Conservation (phyloP, 352 stramenopile species). For the Globisporangium acanthophoron region DNA sequence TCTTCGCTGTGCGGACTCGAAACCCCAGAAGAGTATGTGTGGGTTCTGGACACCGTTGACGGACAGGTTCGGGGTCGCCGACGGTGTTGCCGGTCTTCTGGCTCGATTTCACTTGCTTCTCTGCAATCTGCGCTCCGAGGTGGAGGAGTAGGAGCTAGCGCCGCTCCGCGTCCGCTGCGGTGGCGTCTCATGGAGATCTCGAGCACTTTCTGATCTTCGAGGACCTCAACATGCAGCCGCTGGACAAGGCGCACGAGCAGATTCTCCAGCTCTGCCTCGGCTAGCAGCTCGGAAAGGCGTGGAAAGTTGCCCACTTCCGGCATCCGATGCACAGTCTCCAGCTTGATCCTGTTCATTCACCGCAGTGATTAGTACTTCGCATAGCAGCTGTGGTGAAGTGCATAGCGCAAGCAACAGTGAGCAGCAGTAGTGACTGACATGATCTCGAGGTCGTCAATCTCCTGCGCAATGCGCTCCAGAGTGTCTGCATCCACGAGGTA, state of each 20-base stretch:
- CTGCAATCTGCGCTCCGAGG: not conserved
- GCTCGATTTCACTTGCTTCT: not conserved
- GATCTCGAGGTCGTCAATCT: slow-evolving; percentile 63
- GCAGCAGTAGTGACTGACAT: slow-evolving; percentile 33
- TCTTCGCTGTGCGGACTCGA: not conserved
- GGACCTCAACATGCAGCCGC: slow-evolving; percentile 37
- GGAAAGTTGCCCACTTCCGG: slow-evolving; percentile 51
- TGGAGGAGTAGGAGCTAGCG: not conserved
- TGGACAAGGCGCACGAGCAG: slow-evolving; percentile 58
- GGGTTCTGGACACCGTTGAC: slow-evolving; percentile 34
- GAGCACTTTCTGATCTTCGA: slow-evolving; percentile 20
- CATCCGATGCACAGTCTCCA: slow-evolving; percentile 50
- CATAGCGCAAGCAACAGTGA: not conserved
- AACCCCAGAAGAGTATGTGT: too few species aligned
- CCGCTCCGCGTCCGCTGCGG: not conserved
- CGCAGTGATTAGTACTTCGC: too few species aligned
- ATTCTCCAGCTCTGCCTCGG: slow-evolving; percentile 53
- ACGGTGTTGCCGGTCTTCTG: not conserved
- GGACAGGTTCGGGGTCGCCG: slow-evolving; percentile 33
- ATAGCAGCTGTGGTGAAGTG: too few species aligned
- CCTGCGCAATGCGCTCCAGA: slow-evolving; percentile 44
- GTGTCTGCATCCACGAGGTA: slow-evolving; percentile 23
- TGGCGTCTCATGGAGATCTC: slow-evolving; percentile 19
- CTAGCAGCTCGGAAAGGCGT: slow-evolving; percentile 51
- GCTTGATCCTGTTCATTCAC: slow-evolving; percentile 48